Evolutionary conservation across 2,329 filamentous ascomycete species (phyloP).

Genomic region (Orbilia brochopaga): DNA sequence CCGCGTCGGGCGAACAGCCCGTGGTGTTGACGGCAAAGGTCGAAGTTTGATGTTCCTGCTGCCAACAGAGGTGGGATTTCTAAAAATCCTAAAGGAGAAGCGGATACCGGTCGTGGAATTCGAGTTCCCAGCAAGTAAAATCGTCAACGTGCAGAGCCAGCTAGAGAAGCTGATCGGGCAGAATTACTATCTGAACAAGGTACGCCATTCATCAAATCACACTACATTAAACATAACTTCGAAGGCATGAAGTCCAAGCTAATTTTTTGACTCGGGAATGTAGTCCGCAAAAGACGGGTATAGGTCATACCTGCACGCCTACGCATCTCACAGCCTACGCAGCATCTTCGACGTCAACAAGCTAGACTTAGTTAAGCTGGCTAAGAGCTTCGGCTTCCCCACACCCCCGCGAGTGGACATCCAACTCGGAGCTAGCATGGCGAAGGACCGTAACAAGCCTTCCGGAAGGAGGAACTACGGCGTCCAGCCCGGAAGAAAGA

Average conservation of each 20-base stretch:
- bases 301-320: constrained; percentile 90
- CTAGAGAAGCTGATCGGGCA: constrained; percentile 91
- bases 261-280: constrained; percentile 56
- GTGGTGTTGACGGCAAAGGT: constrained; percentile 63
- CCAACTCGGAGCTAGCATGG: constrained; percentile 77
- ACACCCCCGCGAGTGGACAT: constrained; percentile 81
- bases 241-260: constrained; percentile 53
- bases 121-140: constrained; percentile 90
- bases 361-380: constrained; percentile 80
- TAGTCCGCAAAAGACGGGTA: constrained; percentile 62
- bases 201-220: constrained; percentile 4
- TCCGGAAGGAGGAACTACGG: constrained; percentile 73
- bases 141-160: constrained; percentile 86
- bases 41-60: constrained; percentile 91
- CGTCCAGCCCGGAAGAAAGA: constrained; percentile 68
- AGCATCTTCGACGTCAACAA: constrained; percentile 86
- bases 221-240: too few species aligned
- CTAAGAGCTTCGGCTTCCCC: constrained; percentile 81
- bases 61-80: constrained; percentile 88
- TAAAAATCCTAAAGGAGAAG: constrained; percentile 87
- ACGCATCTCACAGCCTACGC: constrained; percentile 81
- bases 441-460: constrained; percentile 71
- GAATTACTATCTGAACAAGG: constrained; percentile 96
- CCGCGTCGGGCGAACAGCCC: constrained; percentile 90
- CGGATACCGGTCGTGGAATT: constrained; percentile 94